phyloP scores from a whole-genome alignment of 1,284 basidiomycete species.

The Kalmanozyma brasiliensis region DNA sequence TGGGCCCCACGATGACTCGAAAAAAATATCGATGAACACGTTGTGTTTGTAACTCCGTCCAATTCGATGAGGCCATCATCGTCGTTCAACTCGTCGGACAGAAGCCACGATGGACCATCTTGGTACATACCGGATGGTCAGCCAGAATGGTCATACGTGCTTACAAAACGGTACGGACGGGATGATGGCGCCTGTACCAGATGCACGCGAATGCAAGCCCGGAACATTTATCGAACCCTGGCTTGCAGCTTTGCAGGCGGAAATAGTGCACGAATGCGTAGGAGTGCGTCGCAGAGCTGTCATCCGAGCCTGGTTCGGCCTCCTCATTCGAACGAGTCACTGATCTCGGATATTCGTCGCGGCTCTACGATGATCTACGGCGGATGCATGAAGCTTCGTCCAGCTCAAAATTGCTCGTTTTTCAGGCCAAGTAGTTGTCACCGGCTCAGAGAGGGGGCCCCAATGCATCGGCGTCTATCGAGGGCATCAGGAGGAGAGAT shows the following conservation, averaged over 20 bases:
- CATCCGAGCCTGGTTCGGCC: conserved; percentile 4
- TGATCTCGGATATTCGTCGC: no score
- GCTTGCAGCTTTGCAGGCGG: no score
- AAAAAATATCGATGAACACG: no score
- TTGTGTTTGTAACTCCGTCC: neutral
- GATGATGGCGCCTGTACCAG: neutral
- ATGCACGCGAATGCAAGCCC: neutral
- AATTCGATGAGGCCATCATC: conserved; percentile 1
- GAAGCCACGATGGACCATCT: no score
- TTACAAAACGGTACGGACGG: no score
- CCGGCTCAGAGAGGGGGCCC: no score
- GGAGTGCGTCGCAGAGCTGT: conserved; percentile 4
- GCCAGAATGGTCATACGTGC: no score
- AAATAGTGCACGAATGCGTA: neutral
- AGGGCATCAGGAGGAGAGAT: neutral
- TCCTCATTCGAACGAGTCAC: no score
- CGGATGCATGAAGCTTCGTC: conserved; percentile 4
- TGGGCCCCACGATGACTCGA: conserved; percentile 2
- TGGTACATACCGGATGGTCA: no score
- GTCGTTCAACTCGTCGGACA: neutral
- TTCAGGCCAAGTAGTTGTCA: no score
- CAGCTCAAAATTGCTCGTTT: no score
- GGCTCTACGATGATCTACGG: no score
- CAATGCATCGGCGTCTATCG: conserved; percentile 1
- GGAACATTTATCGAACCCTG: conserved; percentile 1